phyloP scores from a whole-genome alignment of 1,284 basidiomycete genomes.

The Schizophyllum commune region DNA sequence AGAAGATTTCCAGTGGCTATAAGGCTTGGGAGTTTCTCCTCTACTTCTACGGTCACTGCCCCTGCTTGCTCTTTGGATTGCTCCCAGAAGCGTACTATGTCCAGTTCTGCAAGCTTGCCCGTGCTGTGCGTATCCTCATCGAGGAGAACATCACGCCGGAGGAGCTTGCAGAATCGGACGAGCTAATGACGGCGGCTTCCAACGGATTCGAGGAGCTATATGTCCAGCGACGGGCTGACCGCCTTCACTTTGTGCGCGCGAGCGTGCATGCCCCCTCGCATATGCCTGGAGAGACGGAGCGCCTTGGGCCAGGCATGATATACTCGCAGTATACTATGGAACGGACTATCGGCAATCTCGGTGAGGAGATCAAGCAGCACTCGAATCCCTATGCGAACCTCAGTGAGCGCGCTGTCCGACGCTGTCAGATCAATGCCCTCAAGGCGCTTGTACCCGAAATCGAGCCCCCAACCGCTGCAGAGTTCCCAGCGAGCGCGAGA shows the following conservation, averaged over 20 bases:
- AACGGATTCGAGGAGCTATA: constrained; percentile 2
- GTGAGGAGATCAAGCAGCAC: constrained; percentile 17
- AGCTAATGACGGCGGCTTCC: background rate
- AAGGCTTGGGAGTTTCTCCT: constrained; percentile 29
- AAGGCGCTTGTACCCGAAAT: constrained; percentile 4
- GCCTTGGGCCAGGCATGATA: background rate
- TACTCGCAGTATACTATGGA: constrained; percentile 6
- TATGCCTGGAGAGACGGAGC: background rate
- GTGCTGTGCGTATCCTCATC: background rate
- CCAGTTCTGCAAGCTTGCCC: constrained; percentile 5
- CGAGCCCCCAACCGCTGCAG: background rate
- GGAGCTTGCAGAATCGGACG: background rate
- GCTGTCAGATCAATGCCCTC: constrained; percentile 16
- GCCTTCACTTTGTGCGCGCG: constrained; percentile 5
- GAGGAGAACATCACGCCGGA: background rate
- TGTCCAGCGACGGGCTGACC: background rate
- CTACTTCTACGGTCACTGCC: constrained; percentile 30
- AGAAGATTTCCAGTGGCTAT: constrained; percentile 32
- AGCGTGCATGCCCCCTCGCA: constrained; percentile 2
- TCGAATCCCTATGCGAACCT: constrained; percentile 20
- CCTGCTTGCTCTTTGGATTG: constrained; percentile 23
- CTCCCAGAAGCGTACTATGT: constrained; percentile 16
- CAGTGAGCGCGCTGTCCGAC: constrained; percentile 11
- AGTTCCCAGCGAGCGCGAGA: background rate
- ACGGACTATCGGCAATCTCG: constrained; percentile 20